Evolutionary conservation across 2,329 filamentous ascomycete genomes (phyloP).

Genomic region (Fusarium palustre): DNA sequence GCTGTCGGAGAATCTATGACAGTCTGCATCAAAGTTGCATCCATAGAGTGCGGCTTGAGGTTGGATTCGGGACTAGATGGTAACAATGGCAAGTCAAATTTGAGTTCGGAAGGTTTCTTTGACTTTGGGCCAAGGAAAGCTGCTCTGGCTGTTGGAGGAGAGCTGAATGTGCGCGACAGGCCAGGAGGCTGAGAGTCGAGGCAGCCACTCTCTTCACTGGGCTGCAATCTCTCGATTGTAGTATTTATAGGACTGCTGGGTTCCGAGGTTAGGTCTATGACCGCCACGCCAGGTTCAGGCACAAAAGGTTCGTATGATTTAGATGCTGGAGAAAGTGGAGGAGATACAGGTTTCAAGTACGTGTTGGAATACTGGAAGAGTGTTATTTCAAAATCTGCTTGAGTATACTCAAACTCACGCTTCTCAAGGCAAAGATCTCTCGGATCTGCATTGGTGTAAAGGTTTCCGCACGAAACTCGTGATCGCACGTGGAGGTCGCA

Average conservation of each 20-base stretch:
- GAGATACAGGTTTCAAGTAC: conserved; percentile 40
- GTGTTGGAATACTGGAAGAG: neutral
- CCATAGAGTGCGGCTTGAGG: neutral
- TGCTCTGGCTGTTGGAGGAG: conserved; percentile 17
- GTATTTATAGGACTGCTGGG: conserved; percentile 44
- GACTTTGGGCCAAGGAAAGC: neutral
- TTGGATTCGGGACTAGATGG: conserved; percentile 26
- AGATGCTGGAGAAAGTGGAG: conserved; percentile 47
- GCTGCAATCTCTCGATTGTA: conserved; percentile 13
- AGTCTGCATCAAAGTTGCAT: neutral
- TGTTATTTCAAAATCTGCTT: neutral
- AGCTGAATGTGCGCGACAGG: conserved; percentile 23
- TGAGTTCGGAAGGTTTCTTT: conserved; percentile 16
- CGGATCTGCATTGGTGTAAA: neutral
- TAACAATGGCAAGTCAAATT: conserved; percentile 44
- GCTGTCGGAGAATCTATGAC: neutral
- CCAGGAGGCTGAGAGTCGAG: conserved; percentile 40
- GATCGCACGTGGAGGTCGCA: neutral
- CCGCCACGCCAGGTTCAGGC: conserved; percentile 29
- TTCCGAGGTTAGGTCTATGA: conserved; percentile 50
- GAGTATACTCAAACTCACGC: conserved; percentile 5
- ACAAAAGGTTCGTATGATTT: conserved; percentile 34
- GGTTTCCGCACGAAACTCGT: neutral
- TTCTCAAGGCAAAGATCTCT: conserved; percentile 14
- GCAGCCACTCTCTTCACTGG: conserved; percentile 7